phyloP scores from a whole-genome alignment of 192 early-diverging fungal species.

The Funneliformis mosseae region DNA sequence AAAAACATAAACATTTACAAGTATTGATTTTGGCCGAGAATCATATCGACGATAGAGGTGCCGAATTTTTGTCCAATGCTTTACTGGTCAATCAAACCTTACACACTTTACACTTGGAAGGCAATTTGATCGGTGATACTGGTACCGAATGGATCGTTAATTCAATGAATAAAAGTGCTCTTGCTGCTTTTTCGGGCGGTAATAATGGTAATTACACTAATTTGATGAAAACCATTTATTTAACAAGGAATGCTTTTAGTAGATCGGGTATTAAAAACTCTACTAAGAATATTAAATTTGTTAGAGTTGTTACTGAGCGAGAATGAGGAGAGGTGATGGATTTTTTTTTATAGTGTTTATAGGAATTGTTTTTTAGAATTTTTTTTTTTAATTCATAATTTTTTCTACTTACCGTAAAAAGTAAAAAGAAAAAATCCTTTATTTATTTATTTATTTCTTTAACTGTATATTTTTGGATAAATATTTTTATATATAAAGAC shows the following conservation, averaged over 20 bases:
- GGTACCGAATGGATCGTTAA: slow-evolving; percentile 6
- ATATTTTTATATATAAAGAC: too few relatives aligned
- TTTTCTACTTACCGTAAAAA: too few relatives aligned
- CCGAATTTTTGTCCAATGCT: background rate
- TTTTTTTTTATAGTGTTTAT: too few relatives aligned
- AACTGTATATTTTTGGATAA: too few relatives aligned
- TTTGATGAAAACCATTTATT: slow-evolving; percentile 3
- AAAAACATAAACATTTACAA: slow-evolving; percentile 4
- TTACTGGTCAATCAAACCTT: slow-evolving; percentile 1
- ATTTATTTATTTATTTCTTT: too few relatives aligned
- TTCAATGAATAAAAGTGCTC: slow-evolving; percentile 16
- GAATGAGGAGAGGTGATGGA: background rate
- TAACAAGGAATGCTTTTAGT: background rate
- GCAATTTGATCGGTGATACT: slow-evolving; percentile 8
- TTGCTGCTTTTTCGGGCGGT: background rate
- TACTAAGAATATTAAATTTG: slow-evolving; percentile 7
- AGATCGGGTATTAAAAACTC: slow-evolving; percentile 1
- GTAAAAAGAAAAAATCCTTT: too few relatives aligned
- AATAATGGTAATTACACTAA: background rate
- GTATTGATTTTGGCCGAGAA: slow-evolving; percentile 13
- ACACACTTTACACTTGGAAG: background rate
- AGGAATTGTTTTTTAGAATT: too few relatives aligned
- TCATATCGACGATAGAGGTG: slow-evolving; percentile 10
- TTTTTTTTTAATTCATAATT: too few relatives aligned
- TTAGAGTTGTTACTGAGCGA: slow-evolving; percentile 11